phyloP scores from a whole-genome alignment of 495 filamentous ascomycete genomes.

The Xanthoparmelia taractica region DNA sequence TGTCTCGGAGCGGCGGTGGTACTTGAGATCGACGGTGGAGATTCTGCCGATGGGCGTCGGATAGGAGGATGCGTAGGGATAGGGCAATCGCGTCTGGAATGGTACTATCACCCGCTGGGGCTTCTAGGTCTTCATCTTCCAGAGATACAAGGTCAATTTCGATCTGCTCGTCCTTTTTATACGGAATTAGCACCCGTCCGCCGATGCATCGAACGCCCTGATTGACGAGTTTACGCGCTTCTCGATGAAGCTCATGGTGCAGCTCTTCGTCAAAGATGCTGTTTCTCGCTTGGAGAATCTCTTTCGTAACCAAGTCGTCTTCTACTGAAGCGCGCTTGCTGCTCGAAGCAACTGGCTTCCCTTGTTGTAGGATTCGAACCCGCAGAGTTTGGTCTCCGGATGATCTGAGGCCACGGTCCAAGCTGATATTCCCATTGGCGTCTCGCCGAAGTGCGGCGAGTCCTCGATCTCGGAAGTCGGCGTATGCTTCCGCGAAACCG shows the following conservation, averaged over 20 bases:
- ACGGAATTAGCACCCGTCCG: slow-evolving; percentile 18
- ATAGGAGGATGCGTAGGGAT: slow-evolving; percentile 61
- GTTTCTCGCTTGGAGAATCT: slow-evolving; percentile 69
- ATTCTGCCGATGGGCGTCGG: slow-evolving; percentile 62
- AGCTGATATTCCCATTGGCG: slow-evolving; percentile 61
- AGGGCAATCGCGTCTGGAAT: slow-evolving; percentile 41
- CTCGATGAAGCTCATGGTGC: slow-evolving; percentile 82
- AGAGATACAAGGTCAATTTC: slow-evolving; percentile 59
- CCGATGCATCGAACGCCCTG: slow-evolving; percentile 45
- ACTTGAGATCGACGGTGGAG: slow-evolving; percentile 53
- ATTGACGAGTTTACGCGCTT: slow-evolving; percentile 60
- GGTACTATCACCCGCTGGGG: slow-evolving; percentile 16
- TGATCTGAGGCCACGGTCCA: slow-evolving; percentile 60
- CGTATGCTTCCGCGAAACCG: slow-evolving; percentile 75
- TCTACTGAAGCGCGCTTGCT: slow-evolving; percentile 27
- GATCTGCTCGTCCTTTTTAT: slow-evolving; percentile 43
- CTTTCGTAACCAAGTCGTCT: slow-evolving; percentile 32
- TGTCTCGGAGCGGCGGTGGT: slow-evolving; percentile 49
- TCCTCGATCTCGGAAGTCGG: slow-evolving; percentile 69
- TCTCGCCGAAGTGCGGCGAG: slow-evolving; percentile 67
- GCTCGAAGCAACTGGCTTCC: slow-evolving; percentile 38
- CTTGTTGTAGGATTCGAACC: slow-evolving; percentile 46
- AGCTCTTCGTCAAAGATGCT: slow-evolving; percentile 86
- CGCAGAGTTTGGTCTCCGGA: slow-evolving; percentile 55
- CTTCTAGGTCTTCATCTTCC: slow-evolving; percentile 35